phyloP scores from a whole-genome alignment of 331 rosid genomes.

The Acacia concinna region DNA sequence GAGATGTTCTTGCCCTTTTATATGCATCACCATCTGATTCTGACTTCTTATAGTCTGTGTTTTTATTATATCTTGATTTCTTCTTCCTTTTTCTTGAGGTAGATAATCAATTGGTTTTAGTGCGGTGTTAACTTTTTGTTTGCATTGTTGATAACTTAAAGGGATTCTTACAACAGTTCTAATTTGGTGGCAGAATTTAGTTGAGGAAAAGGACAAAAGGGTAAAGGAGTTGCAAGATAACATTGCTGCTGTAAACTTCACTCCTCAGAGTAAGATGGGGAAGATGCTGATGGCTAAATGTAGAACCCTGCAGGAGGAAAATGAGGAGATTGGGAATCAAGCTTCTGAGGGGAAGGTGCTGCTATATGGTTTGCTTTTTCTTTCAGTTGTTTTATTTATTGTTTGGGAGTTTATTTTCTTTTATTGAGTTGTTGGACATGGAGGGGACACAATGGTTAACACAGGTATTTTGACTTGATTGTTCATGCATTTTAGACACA shows the following conservation, averaged over 20 bases:
- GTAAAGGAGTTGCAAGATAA: constrained; percentile 88
- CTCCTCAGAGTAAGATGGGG: constrained; percentile 94
- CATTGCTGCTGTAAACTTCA: constrained; percentile 81
- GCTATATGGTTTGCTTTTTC: constrained; percentile 11
- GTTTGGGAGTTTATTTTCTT: constrained; percentile 15
- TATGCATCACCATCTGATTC: neutral
- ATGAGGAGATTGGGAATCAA: constrained; percentile 93
- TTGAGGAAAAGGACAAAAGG: constrained; percentile 85
- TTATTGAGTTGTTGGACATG: neutral
- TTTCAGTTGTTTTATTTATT: neutral
- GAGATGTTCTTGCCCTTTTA: constrained; percentile 1
- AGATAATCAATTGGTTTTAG: constrained; percentile 6
- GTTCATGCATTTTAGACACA: neutral
- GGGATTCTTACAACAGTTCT: constrained; percentile 33
- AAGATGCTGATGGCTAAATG: constrained; percentile 96
- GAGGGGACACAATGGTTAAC: neutral
- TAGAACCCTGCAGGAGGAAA: constrained; percentile 93
- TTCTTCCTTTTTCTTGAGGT: constrained; percentile 4
- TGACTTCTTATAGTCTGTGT: constrained; percentile 7
- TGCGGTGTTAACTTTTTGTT: constrained; percentile 14
- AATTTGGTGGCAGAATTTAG: constrained; percentile 59
- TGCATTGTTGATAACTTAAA: constrained; percentile 6
- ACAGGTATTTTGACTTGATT: neutral
- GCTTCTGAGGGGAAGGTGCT: constrained; percentile 95
- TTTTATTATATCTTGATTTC: neutral